Evolutionary conservation across 1,284 basidiomycete genomes (phyloP).

Genomic region (Pseudozyma hubeiensis): DNA sequence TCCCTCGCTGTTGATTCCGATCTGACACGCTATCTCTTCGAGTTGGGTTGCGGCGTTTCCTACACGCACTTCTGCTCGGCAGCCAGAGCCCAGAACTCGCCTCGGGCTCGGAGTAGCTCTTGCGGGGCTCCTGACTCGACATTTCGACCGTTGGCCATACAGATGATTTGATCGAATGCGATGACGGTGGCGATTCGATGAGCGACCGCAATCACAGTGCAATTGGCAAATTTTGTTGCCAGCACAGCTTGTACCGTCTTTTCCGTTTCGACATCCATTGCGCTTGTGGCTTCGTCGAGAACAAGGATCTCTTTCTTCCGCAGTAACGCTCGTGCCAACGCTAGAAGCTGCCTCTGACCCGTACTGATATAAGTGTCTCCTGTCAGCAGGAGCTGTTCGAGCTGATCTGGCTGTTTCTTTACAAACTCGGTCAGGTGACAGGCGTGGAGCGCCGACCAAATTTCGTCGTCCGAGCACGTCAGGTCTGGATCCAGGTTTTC

Average conservation of each 20-base stretch:
- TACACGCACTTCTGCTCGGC: conserved; percentile 49
- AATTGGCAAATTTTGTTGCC: conserved; percentile 48
- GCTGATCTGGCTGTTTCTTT: conserved; percentile 36
- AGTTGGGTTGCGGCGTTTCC: background rate
- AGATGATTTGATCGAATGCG: conserved; percentile 79
- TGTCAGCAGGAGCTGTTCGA: conserved; percentile 37
- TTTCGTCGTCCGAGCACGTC: conserved; percentile 45
- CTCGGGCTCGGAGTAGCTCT: conserved; percentile 32
- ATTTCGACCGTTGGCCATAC: conserved; percentile 78
- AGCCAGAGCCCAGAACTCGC: conserved; percentile 51
- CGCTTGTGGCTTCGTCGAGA: conserved; percentile 71
- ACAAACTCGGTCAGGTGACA: conserved; percentile 57
- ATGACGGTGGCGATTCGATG: conserved; percentile 81
- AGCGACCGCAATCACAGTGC: conserved; percentile 62
- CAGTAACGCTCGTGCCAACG: conserved; percentile 72
- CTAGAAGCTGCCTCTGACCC: conserved; percentile 68
- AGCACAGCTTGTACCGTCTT: conserved; percentile 75
- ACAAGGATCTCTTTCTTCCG: conserved; percentile 72
- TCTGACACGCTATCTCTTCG: conserved; percentile 1
- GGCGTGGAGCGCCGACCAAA: conserved; percentile 61
- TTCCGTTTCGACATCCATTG: conserved; percentile 45
- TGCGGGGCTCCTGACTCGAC: conserved; percentile 72
- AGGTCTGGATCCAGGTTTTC: conserved; percentile 62
- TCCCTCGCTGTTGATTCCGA: conserved; percentile 1
- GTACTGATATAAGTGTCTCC: conserved; percentile 34